Evolutionary conservation across 805 yeast genomes (phyloP).

Genomic region (Wickerhamiella domercqiae): DNA sequence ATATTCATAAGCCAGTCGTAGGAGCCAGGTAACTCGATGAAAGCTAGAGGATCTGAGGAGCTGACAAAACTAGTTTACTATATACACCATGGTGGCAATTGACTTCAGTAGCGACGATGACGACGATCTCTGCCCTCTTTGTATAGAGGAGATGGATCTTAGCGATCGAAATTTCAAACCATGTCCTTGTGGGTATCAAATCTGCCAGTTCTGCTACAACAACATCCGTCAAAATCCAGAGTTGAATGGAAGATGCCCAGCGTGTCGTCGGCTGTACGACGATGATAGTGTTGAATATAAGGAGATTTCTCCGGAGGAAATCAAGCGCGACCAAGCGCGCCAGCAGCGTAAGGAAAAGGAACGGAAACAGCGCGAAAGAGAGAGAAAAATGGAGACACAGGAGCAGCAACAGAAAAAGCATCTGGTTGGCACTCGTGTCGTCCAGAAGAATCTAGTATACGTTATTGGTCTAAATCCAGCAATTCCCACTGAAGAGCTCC

Average conservation of each 20-base stretch:
- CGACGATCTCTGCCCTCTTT: slow-evolving; percentile 74
- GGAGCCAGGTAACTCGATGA: too few species aligned
- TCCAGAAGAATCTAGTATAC: slow-evolving; percentile 90
- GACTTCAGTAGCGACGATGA: slow-evolving; percentile 58
- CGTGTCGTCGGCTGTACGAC: slow-evolving; percentile 86
- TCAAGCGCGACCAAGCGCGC: slow-evolving; percentile 65
- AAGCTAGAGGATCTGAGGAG: too few species aligned
- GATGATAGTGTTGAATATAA: slow-evolving; percentile 86
- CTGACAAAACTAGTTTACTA: neutral
- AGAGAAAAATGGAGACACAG: slow-evolving; percentile 80
- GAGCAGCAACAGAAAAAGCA: slow-evolving; percentile 58
- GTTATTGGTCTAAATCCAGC: slow-evolving; percentile 90
- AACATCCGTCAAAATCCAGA: slow-evolving; percentile 93
- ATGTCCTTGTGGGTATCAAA: slow-evolving; percentile 99
- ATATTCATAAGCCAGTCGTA: too few species aligned
- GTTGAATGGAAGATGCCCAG: slow-evolving; percentile 91
- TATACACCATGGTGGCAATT: neutral
- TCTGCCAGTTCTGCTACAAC: slow-evolving; percentile 96
- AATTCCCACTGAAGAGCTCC: slow-evolving; percentile 71
- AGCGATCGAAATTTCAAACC: slow-evolving; percentile 94
- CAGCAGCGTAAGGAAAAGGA: slow-evolving; percentile 64
- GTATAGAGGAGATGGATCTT: slow-evolving; percentile 96
- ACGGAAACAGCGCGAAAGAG: slow-evolving; percentile 71
- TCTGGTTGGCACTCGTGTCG: slow-evolving; percentile 94
- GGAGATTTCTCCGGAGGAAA: slow-evolving; percentile 70